Evolutionary conservation across 78 protist genomes (phyloP), one percentile per base, ranked within the genome.

Genomic region (Pelomyxa schiedti): DNA sequence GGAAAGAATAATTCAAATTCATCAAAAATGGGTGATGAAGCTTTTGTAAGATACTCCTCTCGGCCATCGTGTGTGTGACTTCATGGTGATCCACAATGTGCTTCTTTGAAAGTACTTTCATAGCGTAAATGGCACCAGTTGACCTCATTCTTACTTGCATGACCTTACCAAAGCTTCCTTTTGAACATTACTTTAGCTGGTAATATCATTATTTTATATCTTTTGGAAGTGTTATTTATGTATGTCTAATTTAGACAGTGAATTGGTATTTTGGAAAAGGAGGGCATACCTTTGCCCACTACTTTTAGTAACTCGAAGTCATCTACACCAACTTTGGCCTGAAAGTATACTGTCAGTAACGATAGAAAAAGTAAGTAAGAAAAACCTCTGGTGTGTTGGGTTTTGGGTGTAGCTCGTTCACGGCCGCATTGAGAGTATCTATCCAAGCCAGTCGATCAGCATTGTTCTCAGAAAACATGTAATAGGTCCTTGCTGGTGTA

Each of bases 151-250:
- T 40, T 24, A 83, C 93, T 66, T 87, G 91, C 70, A 87, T 87
- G 22, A 92, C 96, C 86, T 93, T 89, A 16, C 96, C 96, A 73
- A 89, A 93, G 76, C 85, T 74, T 8, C 96, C 96, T n/a, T n/a
- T n/a, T n/a, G n/a, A n/a, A n/a, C n/a, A n/a, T n/a, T n/a, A n/a
- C n/a, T n/a, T n/a, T n/a, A n/a, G n/a, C n/a, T n/a, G n/a, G n/a
- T n/a, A n/a, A n/a, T n/a, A n/a, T n/a, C n/a, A n/a, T n/a, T n/a
- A n/a, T n/a, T n/a, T n/a, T n/a, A n/a, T n/a, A n/a, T n/a, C n/a
- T n/a, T n/a, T n/a, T n/a, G n/a, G n/a, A n/a, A n/a, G n/a, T n/a
- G n/a, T n/a, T n/a, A n/a, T n/a, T n/a, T n/a, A n/a, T n/a, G n/a
- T n/a, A n/a, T n/a, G n/a, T n/a, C n/a, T n/a, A n/a, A n/a, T n/a